Base-by-base conservation (phyloP, 164 flowering plant genomes). In the Pachysandra terminalis region DNA sequence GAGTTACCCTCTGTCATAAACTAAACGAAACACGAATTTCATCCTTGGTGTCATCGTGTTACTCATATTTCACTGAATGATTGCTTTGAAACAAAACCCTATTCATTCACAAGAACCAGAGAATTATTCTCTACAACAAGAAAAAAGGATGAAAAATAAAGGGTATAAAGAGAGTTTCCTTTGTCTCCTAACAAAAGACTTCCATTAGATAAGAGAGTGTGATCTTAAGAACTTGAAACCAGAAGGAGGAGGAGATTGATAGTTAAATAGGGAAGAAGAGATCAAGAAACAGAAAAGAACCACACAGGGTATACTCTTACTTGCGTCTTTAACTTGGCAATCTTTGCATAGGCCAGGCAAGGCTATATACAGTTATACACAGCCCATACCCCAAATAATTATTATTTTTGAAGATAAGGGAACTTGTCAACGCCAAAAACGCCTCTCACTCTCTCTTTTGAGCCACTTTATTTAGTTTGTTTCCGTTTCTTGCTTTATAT, bases 31-130 rank as follows among this genome's bases (percentile, higher is more conserved):
- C 81, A 76, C 73, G 41, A 75, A 68, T 73, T 76, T 79, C 55
- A 73, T 74, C 37, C 86, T 74, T 23, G 90, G 92, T 62, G 64
- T 82, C 84, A 78, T 78, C 26, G 90, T 77, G 68, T 86, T 90
- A 63, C 81, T 88, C 91, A 85, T 85, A 27, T 22, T 72, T 56
- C 14, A 0, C 28, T 48, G 21, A 27, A 19, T n/a, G n/a, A n/a
- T n/a, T n/a, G n/a, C 23, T 28, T 40, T 12, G 19, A 21, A 63
- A 32, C n/a, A 40, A n/a, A 56, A 27, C 48, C 27, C 35, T 5
- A 21, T 24, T 67, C 32, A 57, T n/a, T 19, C 10, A 24, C 22
- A 57, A 58, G 19, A 45, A 5, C 51, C 14, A 45, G 37, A 67
- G 19, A 63, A 40, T 24, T 32, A n/a, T 40, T n/a, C 24, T 25